Evolutionary conservation across 2,329 filamentous ascomycete species (phyloP), one percentile per base, ranked within the genome.

Genomic region (Fusarium nurragi): DNA sequence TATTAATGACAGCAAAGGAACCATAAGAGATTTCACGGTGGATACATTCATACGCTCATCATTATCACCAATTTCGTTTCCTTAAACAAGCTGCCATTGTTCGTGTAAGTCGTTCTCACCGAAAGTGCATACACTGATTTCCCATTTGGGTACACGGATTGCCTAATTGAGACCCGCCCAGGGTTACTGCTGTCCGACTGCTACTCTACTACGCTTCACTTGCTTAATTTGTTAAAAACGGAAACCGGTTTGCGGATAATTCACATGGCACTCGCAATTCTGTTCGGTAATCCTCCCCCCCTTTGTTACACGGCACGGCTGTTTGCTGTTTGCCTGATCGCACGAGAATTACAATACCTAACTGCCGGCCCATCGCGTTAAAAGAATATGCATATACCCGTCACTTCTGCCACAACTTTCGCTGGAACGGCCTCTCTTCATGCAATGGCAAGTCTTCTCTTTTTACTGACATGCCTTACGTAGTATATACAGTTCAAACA

Each of bases 111-210:
- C 19, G 47, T 38, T 26, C 36, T 45, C n/a, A 34, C 22, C 18
- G 47, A 32, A 54, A 37, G 23, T 59, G 66, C 71, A 67, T 71
- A 67, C 55, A 73, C 71, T 71, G 52, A 55, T 67, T 71, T 66
- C 64, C 69, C 18, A 25, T 60, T 50, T 70, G 26, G 60, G 65
- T 45, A 70, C 28, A 71, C 69, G 68, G 50, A 60, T 68, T 70
- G 46, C 69, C 67, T 44, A 46, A 62, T 67, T 25, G 14, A 53
- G 67, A 53, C 25, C 10, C 11, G 28, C 8, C 48, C 44, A 28
- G 39, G 43, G 16, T 21, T 28, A 21, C 6, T 4, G 21, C 25
- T n/a, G 9, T 25, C 13, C 22, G 22, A 32, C 12, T 50, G 19
- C 30, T 32, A 53, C 46, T 59, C 30, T 32, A 53, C 46, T 59